These are phyloP conservation scores for Daedalea quercina DNA, from an alignment of 768 basidiomycete species.

Conservation along the genomic window DNA sequence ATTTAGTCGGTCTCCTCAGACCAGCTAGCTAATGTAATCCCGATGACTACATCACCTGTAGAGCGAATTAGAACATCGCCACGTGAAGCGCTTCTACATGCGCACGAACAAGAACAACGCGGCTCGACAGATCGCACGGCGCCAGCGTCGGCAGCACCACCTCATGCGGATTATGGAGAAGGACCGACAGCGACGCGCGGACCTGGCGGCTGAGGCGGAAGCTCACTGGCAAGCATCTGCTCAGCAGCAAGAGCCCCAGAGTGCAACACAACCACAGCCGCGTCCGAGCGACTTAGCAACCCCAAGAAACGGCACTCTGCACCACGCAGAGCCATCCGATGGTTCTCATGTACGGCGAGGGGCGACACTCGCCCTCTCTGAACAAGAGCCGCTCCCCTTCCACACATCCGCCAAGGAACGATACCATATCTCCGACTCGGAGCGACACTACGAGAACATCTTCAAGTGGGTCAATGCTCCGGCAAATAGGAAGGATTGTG, in stretches of 20 bases:
- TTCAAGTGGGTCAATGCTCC: conserved; percentile 1
- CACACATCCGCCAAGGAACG: conserved; percentile 6
- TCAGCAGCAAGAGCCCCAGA: too few species aligned
- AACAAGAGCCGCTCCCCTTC: conserved; percentile 8
- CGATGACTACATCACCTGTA: conserved; percentile 9
- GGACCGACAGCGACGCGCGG: not conserved
- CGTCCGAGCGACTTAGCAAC: not conserved
- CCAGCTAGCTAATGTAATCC: not conserved
- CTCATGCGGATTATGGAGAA: not conserved
- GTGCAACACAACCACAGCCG: not conserved
- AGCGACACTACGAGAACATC: conserved; percentile 3
- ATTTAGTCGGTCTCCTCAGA: not conserved
- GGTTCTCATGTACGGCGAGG: too few species aligned
- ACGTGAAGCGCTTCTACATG: conserved; percentile 30
- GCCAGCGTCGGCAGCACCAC: conserved; percentile 13
- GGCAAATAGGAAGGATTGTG: conserved; percentile 17
- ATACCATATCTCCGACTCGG: conserved; percentile 15
- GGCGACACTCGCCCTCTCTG: not conserved
- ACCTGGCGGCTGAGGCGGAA: not conserved
- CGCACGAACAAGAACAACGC: conserved; percentile 29
- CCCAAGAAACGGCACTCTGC: not conserved
- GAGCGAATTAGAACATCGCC: conserved; percentile 33
- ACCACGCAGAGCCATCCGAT: not conserved
- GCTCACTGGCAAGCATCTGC: too few species aligned
- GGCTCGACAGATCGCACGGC: conserved; percentile 23